Conservation (phyloP, 495 filamentous ascomycete genomes). For the Baudoinia panamericana region DNA sequence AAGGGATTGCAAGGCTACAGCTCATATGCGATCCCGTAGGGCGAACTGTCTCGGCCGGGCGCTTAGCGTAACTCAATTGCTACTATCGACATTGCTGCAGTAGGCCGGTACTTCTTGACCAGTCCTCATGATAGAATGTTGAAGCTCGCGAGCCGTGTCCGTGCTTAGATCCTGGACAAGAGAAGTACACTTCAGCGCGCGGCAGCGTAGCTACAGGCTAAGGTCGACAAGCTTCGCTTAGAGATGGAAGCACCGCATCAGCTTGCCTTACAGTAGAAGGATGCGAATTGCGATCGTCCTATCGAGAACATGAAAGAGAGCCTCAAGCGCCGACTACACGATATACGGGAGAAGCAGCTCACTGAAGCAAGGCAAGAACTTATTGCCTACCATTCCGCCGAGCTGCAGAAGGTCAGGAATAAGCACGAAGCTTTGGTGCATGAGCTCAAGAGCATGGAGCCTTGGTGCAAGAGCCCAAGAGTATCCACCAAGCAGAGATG, state of each 20-base stretch:
- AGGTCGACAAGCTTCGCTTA: conserved; percentile 25
- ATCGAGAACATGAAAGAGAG: conserved; percentile 59
- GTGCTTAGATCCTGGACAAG: too few relatives aligned
- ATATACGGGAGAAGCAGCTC: conserved; percentile 40
- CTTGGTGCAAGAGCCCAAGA: conserved; percentile 50
- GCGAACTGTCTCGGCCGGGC: too few relatives aligned
- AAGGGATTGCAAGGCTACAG: too few relatives aligned
- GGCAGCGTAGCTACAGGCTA: conserved; percentile 30
- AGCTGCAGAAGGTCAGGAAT: conserved; percentile 28
- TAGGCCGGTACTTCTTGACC: too few relatives aligned
- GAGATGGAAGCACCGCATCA: conserved; percentile 31
- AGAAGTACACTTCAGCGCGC: too few relatives aligned
- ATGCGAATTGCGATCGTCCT: conserved; percentile 51
- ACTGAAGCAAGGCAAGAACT: conserved; percentile 31
- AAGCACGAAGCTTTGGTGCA: conserved; percentile 47
- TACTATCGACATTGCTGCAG: too few relatives aligned
- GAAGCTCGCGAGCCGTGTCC: too few relatives aligned
- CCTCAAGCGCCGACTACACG: conserved; percentile 55
- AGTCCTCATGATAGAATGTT: too few relatives aligned
- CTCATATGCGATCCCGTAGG: too few relatives aligned
- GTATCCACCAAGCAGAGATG: conserved; percentile 51
- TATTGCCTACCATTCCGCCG: conserved; percentile 33
- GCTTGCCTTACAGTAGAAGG: conserved; percentile 43
- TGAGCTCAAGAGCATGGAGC: too few relatives aligned
- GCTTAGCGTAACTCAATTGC: too few relatives aligned